Base-by-base conservation (phyloP, 2,329 filamentous ascomycete species). In the Curvularia eragrostidis region DNA sequence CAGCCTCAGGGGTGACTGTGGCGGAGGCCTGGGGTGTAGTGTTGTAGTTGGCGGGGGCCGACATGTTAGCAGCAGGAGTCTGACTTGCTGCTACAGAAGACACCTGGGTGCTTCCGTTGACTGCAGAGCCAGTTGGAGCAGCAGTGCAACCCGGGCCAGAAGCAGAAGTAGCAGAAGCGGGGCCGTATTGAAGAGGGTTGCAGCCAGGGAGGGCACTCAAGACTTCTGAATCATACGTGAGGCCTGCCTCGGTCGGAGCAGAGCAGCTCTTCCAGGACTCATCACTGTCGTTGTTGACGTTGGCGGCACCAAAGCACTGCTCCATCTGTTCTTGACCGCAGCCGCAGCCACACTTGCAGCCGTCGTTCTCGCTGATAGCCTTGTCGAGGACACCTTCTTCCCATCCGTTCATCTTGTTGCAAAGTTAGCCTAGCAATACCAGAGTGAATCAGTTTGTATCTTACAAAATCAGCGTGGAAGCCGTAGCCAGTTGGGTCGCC, bases 321-420 rank as follows among this genome's bases (percentile, higher is more conserved):
- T 74, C 70, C 67, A 77, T 72, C 62, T 75, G 61, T 10, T 69
- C 64, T 26, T 73, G 64, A 18, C 70, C 73, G 47, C 73, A 76
- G 18, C 73, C 75, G 28, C 75, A 77, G 24, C 75, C 75, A 57
- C 75, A 77, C 60, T 74, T 72, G 67, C 73, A 76, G 48, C 73
- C 74, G 10, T 69, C 71, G 9, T 62, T 60, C 48, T 71, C 61
- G 34, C 65, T 71, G 36, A 66, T 75, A 26, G 75, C 74, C 52
- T 76, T 76, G 8, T 59, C 70, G 32, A 77, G 68, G 10, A 77
- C 72, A 51, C 75, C 75, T 34, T 68, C 68, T 58, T 71, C 68
- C 75, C 75, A 77, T 34, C 75, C 75, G 59, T 75, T 77, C 50
- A 68, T 54, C 58, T 63, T n/a, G 18, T 5, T 0, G 5, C 2